These are phyloP conservation scores for Aeschynomene evenia DNA, from an alignment of 306 rosid species.

Conservation along the genomic window DNA sequence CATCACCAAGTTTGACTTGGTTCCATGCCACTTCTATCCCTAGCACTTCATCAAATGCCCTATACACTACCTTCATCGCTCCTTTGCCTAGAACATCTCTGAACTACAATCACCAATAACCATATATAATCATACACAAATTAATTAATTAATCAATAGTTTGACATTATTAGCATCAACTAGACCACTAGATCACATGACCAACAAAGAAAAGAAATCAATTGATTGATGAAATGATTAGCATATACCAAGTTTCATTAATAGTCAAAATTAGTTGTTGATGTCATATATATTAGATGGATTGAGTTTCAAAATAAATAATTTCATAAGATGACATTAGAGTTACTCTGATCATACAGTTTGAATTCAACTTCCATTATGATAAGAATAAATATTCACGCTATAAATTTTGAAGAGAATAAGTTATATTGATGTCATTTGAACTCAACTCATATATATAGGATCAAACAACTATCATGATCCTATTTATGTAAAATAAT, in stretches of 20 bases:
- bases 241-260: background rate
- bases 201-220: background rate
- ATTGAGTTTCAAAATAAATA: too few relatives aligned
- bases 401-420: too few relatives aligned
- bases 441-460: too few relatives aligned
- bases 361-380: too few relatives aligned
- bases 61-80: slow-evolving; percentile 82
- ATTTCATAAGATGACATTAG: too few relatives aligned
- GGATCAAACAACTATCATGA: too few relatives aligned
- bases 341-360: too few relatives aligned
- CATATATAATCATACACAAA: slow-evolving; percentile 4
- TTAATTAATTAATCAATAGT: background rate
- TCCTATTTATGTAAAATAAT: too few relatives aligned
- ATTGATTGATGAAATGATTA: background rate
- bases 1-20: slow-evolving; percentile 69
- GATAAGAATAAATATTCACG: too few relatives aligned
- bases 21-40: slow-evolving; percentile 98
- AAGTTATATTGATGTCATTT: too few relatives aligned
- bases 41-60: slow-evolving; percentile 70
- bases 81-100: slow-evolving; percentile 85
- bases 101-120: slow-evolving; percentile 47
- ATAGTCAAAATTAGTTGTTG: slow-evolving; percentile 16
- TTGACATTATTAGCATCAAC: background rate
- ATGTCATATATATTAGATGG: too few relatives aligned
- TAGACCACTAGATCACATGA: slow-evolving; percentile 1